phyloP scores from a whole-genome alignment of 2,329 filamentous ascomycete genomes.

The Colletotrichum sp. region DNA sequence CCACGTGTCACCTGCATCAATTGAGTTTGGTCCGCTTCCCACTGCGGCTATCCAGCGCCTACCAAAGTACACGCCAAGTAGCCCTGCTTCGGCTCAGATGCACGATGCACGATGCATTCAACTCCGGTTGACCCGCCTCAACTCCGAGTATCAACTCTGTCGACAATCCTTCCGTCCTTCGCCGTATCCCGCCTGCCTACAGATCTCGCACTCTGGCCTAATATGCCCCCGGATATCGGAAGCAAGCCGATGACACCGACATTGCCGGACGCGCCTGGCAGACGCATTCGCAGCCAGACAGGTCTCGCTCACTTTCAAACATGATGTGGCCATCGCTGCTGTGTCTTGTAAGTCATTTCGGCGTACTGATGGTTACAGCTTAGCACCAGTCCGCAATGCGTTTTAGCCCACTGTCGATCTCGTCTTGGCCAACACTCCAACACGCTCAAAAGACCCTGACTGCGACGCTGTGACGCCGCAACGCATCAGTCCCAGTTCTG shows the following conservation, averaged over 20 bases:
- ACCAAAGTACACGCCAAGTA: background rate
- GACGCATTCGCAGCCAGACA: background rate
- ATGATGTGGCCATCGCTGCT: background rate
- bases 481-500: background rate
- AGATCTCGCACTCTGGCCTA: background rate
- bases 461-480: background rate
- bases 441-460: background rate
- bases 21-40: background rate
- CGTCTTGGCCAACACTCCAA: background rate
- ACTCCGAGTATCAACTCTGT: background rate
- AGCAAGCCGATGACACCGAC: background rate
- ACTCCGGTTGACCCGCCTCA: background rate
- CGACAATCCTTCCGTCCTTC: background rate
- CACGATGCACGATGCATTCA: background rate
- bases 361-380: background rate
- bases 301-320: constrained; percentile 10
- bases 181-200: background rate
- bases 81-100: background rate
- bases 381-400: background rate
- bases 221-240: background rate
- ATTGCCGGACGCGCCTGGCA: background rate
- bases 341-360: background rate
- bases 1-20: constrained; percentile 4
- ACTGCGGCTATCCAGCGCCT: background rate
- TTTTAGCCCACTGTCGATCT: background rate